Conservation (phyloP, 805 yeast genomes). For the Candida berthetii region DNA sequence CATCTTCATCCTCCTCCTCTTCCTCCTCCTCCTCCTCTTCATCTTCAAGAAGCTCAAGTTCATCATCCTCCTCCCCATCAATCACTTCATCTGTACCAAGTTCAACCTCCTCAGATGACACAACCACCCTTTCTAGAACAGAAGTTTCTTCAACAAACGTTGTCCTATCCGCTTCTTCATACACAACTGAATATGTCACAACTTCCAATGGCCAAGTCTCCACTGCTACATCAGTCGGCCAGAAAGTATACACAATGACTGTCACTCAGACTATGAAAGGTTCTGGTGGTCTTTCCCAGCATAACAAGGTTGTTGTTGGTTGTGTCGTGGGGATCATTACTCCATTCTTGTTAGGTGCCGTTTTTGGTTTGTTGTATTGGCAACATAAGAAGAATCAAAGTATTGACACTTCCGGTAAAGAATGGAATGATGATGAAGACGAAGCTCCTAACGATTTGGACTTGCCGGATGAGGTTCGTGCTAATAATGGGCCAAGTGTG, state of each 20-base stretch:
- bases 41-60: conserved; percentile 1
- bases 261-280: conserved; percentile 2
- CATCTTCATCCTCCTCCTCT: background rate
- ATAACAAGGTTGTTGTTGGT: conserved; percentile 55
- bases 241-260: conserved; percentile 17
- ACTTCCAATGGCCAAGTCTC: conserved; percentile 20
- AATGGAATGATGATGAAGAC: conserved; percentile 14
- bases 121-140: conserved; percentile 5
- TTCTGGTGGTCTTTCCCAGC: conserved; percentile 36
- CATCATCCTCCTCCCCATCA: no score
- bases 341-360: conserved; percentile 34
- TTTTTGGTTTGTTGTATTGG: conserved; percentile 10
- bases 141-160: conserved; percentile 12
- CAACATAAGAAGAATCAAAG: conserved; percentile 9
- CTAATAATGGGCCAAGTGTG: conserved; percentile 2
- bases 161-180: conserved; percentile 7
- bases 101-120: conserved; percentile 2
- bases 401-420: conserved; percentile 19
- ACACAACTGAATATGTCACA: conserved; percentile 10
- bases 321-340: conserved; percentile 70
- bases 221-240: conserved; percentile 14
- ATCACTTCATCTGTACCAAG: no score
- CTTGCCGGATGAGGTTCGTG: conserved; percentile 5
- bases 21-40: conserved; percentile 10
- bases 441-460: conserved; percentile 2